phyloP scores from a whole-genome alignment of 2,329 filamentous ascomycete genomes.

The Beauveria sp. region DNA sequence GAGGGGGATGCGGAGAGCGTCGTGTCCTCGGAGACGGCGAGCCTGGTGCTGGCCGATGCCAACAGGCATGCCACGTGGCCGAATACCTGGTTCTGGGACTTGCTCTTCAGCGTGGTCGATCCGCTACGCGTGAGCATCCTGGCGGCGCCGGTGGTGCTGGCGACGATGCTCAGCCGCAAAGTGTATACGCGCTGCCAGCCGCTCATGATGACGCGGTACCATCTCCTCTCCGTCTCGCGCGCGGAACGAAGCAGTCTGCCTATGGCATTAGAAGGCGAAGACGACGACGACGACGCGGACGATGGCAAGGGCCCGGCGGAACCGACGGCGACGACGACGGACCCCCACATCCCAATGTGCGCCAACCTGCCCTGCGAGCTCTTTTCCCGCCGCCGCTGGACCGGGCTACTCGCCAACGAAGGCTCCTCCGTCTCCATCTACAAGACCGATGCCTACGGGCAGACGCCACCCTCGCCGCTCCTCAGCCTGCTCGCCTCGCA shows the following conservation, averaged over 20 bases:
- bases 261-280: neutral
- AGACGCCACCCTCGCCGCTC: constrained; percentile 35
- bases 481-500: constrained; percentile 30
- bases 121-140: constrained; percentile 36
- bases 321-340: neutral
- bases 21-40: constrained; percentile 15
- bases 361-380: constrained; percentile 29
- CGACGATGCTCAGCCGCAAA: constrained; percentile 49
- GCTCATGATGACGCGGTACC: constrained; percentile 56
- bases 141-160: constrained; percentile 55
- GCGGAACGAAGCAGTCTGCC: neutral
- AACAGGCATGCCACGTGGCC: constrained; percentile 5
- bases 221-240: constrained; percentile 47
- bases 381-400: constrained; percentile 57
- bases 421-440: constrained; percentile 67
- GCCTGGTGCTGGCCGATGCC: neutral
- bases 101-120: constrained; percentile 45
- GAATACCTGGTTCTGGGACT: constrained; percentile 45
- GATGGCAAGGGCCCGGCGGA: neutral
- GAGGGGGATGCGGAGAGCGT: neutral
- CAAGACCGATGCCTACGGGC: constrained; percentile 23
- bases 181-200: constrained; percentile 52
- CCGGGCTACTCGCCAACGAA: constrained; percentile 61
- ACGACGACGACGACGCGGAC: neutral
- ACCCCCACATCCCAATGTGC: neutral